phyloP scores from a whole-genome alignment of 768 basidiomycete species.

The Inosperma sp. region DNA sequence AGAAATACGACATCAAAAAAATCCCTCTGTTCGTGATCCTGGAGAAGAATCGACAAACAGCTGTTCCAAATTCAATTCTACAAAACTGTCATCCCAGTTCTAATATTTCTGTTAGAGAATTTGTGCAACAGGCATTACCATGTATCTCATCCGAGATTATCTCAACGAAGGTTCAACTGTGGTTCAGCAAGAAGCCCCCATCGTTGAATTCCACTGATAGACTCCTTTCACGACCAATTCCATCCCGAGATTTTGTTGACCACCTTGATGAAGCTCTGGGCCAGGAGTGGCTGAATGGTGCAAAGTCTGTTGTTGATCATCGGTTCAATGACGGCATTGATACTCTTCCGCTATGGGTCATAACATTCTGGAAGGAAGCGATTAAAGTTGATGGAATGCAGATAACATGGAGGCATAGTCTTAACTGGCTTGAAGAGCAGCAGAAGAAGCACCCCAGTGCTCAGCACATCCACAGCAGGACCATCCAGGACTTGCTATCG shows the following conservation, averaged over 20 bases:
- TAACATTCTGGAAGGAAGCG: constrained; percentile 6
- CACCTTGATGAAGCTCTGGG: constrained; percentile 4
- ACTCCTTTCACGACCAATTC: constrained; percentile 4
- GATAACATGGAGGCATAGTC: not conserved
- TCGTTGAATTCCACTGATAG: not conserved
- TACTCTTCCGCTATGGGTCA: constrained; percentile 10
- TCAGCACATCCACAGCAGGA: not conserved
- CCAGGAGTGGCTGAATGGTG: constrained; percentile 12
- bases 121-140: not conserved
- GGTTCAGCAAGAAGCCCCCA: constrained; percentile 6
- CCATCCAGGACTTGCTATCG: not conserved
- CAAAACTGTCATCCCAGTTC: not conserved
- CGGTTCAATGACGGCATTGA: constrained; percentile 9
- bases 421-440: constrained; percentile 1
- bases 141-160: constrained; percentile 4
- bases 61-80: not conserved
- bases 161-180: not conserved
- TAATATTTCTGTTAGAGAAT: not conserved
- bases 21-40: constrained; percentile 7
- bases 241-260: not conserved
- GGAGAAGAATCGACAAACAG: constrained; percentile 15
- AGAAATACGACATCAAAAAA: not conserved
- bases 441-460: not conserved
- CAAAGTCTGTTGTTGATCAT: constrained; percentile 10
- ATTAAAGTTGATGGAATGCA: not conserved